Percentiles rank a stretch among this genome's conserved stretches.
phyloP scores from a whole-genome alignment of 331 rosid genomes.

The Stylosanthes scabra region DNA sequence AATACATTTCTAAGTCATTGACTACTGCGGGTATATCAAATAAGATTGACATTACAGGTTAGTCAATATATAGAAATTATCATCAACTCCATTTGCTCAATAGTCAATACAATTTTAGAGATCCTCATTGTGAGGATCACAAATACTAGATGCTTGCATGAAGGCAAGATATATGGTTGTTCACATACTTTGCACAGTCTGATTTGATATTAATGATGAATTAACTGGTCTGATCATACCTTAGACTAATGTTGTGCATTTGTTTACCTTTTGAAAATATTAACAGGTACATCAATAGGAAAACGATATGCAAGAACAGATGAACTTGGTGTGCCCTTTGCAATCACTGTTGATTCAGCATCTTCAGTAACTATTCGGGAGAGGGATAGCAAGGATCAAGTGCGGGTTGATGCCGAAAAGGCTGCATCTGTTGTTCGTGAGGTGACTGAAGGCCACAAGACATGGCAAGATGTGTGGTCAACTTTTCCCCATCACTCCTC shows the following conservation, averaged over 20 bases:
- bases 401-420: constrained; percentile 73
- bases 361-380: constrained; percentile 83
- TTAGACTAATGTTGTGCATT: neutral
- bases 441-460: constrained; percentile 62
- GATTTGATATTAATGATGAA: constrained; percentile 3
- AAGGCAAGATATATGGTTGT: neutral
- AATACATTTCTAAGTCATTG: constrained; percentile 81
- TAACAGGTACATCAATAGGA: constrained; percentile 81
- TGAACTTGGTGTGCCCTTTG: constrained; percentile 96
- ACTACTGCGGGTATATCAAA: constrained; percentile 85
- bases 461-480: constrained; percentile 83
- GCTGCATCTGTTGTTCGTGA: constrained; percentile 62
- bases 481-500: constrained; percentile 80
- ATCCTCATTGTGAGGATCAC: neutral
- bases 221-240: neutral
- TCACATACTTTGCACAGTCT: neutral
- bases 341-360: constrained; percentile 76
- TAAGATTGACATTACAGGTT: constrained; percentile 89
- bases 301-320: constrained; percentile 90
- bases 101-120: constrained; percentile 5
- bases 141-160: constrained; percentile 12
- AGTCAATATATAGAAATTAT: constrained; percentile 20
- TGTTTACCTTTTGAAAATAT: constrained; percentile 19
- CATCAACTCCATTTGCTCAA: neutral
- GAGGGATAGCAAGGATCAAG: constrained; percentile 91